These are phyloP conservation scores for Sporormia fimetaria DNA, from an alignment of 495 filamentous ascomycete genomes.

Conservation along the genomic window DNA sequence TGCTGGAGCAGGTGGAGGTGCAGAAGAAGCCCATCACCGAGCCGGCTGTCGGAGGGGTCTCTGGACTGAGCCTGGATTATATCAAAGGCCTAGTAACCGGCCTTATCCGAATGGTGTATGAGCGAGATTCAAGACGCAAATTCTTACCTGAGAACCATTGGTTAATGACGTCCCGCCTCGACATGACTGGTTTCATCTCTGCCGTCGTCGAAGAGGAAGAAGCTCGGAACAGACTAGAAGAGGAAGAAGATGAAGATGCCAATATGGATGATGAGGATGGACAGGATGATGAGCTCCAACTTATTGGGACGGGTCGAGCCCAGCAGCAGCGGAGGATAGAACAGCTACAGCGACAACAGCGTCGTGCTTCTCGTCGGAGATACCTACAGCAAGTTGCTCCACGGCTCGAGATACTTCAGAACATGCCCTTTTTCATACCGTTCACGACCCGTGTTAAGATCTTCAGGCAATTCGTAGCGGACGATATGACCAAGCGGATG, in stretches of 20 bases:
- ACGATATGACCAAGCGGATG: too few species aligned
- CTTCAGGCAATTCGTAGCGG: constrained; percentile 78
- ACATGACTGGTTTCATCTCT: constrained; percentile 82
- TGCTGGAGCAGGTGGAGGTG: constrained; percentile 1
- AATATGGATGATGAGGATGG: constrained; percentile 42
- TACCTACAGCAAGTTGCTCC: constrained; percentile 67
- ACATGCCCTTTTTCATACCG: constrained; percentile 96
- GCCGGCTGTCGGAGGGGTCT: constrained; percentile 43
- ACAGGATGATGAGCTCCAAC: constrained; percentile 31
- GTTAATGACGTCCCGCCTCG: constrained; percentile 86
- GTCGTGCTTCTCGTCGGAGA: constrained; percentile 51
- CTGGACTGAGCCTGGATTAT: constrained; percentile 66
- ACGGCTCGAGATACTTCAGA: constrained; percentile 76
- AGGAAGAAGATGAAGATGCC: constrained; percentile 36
- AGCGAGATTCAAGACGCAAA: constrained; percentile 79
- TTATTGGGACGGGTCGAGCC: constrained; percentile 43
- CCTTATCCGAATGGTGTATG: constrained; percentile 80
- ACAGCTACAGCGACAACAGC: constrained; percentile 47
- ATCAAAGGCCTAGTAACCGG: constrained; percentile 71
- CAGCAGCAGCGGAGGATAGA: constrained; percentile 44
- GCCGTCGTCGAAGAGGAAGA: constrained; percentile 85
- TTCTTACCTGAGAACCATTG: constrained; percentile 78
- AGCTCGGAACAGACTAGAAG: constrained; percentile 54
- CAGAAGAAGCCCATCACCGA: constrained; percentile 17
- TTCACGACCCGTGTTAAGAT: constrained; percentile 87